These are phyloP conservation scores for Zalerion maritima DNA, from an alignment of 495 filamentous ascomycete genomes.

Conservation along the genomic window DNA sequence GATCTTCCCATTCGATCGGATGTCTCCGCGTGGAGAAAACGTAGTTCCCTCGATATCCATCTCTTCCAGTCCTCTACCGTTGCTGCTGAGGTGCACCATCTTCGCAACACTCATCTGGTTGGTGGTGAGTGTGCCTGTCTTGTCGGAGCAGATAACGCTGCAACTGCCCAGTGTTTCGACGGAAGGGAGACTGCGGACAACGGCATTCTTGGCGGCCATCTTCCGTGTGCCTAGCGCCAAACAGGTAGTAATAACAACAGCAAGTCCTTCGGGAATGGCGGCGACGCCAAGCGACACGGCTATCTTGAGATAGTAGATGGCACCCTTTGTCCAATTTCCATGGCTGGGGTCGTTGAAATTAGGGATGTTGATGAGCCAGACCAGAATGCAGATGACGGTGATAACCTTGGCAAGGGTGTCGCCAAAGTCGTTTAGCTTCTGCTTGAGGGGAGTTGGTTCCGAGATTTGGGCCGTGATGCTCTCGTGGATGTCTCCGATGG, in stretches of 20 bases:
- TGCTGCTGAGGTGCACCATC: conserved; percentile 63
- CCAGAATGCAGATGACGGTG: conserved; percentile 84
- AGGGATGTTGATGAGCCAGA: conserved; percentile 96
- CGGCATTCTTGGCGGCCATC: conserved; percentile 97
- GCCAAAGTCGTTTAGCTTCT: conserved; percentile 97
- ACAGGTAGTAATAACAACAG: conserved; percentile 95
- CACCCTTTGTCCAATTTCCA: conserved; percentile 91
- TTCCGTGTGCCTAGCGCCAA: conserved; percentile 88
- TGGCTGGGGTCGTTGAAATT: conserved; percentile 93
- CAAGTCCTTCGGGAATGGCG: conserved; percentile 60
- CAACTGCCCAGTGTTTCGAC: conserved; percentile 98
- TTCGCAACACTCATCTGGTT: conserved; percentile 99
- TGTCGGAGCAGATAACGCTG: conserved; percentile 99
- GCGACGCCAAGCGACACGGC: conserved; percentile 97
- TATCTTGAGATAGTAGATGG: conserved; percentile 99
- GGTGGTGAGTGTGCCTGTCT: conserved; percentile 95
- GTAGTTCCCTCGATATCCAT: conserved; percentile 87
- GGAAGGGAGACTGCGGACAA: conserved; percentile 87
- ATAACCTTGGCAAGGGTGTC: conserved; percentile 96
- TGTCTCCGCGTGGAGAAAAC: conserved; percentile 69
- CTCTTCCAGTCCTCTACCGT: conserved; percentile 67
- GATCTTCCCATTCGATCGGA: conserved; percentile 50
- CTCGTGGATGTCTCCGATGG: conserved; percentile 97
- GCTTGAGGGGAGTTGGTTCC: conserved; percentile 90
- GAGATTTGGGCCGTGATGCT: conserved; percentile 98